Evolutionary conservation across 306 rosid species (phyloP).

Genomic region (Quercus parvula): DNA sequence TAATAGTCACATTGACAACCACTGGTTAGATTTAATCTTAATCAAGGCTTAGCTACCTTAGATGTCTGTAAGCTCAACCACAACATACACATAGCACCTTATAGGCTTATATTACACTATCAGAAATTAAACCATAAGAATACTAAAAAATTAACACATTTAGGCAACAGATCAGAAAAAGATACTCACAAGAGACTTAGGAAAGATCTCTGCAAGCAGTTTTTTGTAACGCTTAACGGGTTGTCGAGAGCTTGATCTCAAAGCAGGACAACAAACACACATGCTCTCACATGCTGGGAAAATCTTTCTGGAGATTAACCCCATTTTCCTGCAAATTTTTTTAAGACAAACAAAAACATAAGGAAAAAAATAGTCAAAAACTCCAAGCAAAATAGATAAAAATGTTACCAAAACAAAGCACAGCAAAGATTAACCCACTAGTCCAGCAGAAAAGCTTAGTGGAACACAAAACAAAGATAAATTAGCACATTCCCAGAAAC

Average conservation of each 20-base stretch:
- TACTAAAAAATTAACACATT: background rate
- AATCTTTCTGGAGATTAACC: constrained; percentile 81
- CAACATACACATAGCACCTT: background rate
- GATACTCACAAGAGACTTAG: constrained; percentile 70
- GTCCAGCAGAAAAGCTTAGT: background rate
- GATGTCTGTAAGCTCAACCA: background rate
- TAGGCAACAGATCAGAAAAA: background rate
- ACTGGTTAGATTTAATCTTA: background rate
- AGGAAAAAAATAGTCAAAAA: constrained; percentile 9
- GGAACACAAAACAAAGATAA: background rate
- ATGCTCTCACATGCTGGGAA: constrained; percentile 94
- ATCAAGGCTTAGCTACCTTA: background rate
- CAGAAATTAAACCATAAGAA: background rate
- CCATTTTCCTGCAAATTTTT: constrained; percentile 64
- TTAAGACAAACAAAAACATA: constrained; percentile 6
- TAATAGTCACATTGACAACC: background rate
- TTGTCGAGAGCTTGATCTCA: constrained; percentile 94
- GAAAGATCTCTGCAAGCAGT: constrained; percentile 84
- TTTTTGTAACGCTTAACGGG: constrained; percentile 96
- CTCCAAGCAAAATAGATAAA: background rate
- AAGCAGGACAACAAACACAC: constrained; percentile 97
- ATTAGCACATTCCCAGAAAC: background rate
- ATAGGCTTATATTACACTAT: background rate
- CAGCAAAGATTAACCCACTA: background rate
- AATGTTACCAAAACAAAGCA: background rate